These are phyloP conservation scores for Butyriboletus loyo DNA, from an alignment of 768 basidiomycete species.

Conservation along the genomic window DNA sequence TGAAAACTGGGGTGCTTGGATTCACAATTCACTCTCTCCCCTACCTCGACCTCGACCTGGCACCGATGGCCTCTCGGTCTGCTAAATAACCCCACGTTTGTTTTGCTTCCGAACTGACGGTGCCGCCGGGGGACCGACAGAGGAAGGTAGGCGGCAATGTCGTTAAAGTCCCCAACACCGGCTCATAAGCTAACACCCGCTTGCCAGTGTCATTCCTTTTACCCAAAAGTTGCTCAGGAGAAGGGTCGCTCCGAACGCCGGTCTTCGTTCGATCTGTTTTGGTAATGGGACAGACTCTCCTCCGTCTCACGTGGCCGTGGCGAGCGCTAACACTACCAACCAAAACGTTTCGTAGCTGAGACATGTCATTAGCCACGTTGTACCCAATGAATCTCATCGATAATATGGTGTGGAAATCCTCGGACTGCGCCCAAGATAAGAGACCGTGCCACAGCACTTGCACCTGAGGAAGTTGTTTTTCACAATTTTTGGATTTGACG, in stretches of 20 bases:
- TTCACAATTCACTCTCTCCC: background rate
- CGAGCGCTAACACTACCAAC: background rate
- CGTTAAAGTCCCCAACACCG: background rate
- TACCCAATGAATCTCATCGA: background rate
- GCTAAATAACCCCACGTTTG: conserved; percentile 25
- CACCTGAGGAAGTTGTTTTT: background rate
- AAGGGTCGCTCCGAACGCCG: conserved; percentile 34
- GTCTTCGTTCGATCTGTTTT: conserved; percentile 37
- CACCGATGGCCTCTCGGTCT: conserved; percentile 21
- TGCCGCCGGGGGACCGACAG: conserved; percentile 32
- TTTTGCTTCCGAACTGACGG: conserved; percentile 31
- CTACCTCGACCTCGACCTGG: conserved; percentile 11
- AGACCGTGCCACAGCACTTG: background rate
- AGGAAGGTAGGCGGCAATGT: conserved; percentile 25
- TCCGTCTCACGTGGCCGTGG: conserved; percentile 7
- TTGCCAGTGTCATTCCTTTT: conserved; percentile 28
- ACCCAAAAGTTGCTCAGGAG: conserved; percentile 41
- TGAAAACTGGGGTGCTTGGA: background rate
- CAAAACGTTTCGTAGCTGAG: background rate
- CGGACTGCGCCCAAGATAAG: background rate
- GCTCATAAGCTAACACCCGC: background rate
- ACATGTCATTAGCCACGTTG: conserved; percentile 2
- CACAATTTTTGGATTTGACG: background rate
- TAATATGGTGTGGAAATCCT: background rate
- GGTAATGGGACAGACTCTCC: conserved; percentile 33